Conservation (phyloP, 768 basidiomycete species). For the Pisolithus orientalis region DNA sequence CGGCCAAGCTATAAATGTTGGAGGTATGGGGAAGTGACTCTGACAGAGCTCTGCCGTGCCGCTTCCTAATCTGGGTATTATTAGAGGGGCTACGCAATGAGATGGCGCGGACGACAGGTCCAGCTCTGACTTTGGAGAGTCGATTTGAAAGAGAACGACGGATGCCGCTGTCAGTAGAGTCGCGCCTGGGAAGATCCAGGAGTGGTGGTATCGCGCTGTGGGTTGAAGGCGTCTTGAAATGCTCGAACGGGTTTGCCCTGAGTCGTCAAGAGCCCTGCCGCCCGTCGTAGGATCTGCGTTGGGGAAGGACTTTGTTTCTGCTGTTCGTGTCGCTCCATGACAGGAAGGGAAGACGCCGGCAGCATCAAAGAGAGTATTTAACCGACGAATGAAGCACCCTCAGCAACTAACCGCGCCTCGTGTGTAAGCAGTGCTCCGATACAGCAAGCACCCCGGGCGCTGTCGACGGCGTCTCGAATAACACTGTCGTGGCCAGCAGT, state of each 20-base stretch:
- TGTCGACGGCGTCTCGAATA: too few relatives aligned
- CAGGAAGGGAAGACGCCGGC: not conserved
- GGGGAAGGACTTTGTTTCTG: conserved; percentile 4
- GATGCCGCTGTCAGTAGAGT: conserved; percentile 9
- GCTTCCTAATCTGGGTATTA: conserved; percentile 20
- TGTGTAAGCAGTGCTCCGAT: too few relatives aligned
- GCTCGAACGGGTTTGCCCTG: conserved; percentile 18
- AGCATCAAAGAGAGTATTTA: not conserved
- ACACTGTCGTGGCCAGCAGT: too few relatives aligned
- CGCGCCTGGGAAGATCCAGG: not conserved
- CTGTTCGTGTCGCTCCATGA: not conserved
- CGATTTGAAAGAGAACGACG: conserved; percentile 31
- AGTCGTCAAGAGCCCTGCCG: conserved; percentile 30
- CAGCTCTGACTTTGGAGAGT: conserved; percentile 28
- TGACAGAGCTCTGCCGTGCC: not conserved
- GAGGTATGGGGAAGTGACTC: conserved; percentile 2
- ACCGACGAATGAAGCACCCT: too few relatives aligned
- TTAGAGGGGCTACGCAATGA: conserved; percentile 12
- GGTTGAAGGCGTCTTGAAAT: conserved; percentile 1
- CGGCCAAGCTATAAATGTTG: not conserved
- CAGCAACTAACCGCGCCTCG: too few relatives aligned
- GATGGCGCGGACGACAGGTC: conserved; percentile 24
- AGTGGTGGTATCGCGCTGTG: not conserved
- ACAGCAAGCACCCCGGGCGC: too few relatives aligned
- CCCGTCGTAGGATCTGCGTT: conserved; percentile 30